A percentile compares a stretch with the other conserved stretches of the same genome.
phyloP scores from a whole-genome alignment of 257 asterid species.

The Solanum chiquidenum region DNA sequence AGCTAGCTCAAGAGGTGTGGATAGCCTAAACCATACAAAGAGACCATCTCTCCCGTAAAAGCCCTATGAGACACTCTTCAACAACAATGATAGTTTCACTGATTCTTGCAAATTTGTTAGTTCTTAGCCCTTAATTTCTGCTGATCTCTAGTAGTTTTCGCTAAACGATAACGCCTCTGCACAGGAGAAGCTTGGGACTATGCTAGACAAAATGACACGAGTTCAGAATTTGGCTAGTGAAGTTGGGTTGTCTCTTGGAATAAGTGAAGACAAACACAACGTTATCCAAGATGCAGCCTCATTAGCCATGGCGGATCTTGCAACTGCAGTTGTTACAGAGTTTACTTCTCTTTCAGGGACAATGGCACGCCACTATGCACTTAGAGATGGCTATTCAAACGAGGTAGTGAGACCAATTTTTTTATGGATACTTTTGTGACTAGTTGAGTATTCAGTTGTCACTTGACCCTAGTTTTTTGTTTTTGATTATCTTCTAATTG shows the following conservation, averaged over 20 bases:
- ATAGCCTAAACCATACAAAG: neutral
- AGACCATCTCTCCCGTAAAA: neutral
- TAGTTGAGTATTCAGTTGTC: neutral
- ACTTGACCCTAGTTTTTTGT: neutral
- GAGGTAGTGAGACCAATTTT: conserved; percentile 36
- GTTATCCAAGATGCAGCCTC: conserved; percentile 65
- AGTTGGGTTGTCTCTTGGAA: conserved; percentile 52
- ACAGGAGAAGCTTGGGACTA: conserved; percentile 92
- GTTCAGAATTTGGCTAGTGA: conserved; percentile 51
- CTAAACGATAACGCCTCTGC: neutral
- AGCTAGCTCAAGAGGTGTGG: neutral
- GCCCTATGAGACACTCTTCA: neutral
- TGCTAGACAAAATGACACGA: conserved; percentile 90
- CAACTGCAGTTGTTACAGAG: conserved; percentile 87
- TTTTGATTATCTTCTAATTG: neutral
- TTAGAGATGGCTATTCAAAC: conserved; percentile 81
- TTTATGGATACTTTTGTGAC: neutral
- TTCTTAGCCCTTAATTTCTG: neutral
- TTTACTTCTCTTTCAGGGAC: conserved; percentile 90
- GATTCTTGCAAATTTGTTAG: neutral
- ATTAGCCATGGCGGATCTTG: conserved; percentile 87
- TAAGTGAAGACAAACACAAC: conserved; percentile 39
- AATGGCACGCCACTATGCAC: conserved; percentile 93
- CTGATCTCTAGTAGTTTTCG: neutral
- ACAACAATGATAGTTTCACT: neutral